A percentile compares a stretch with the other conserved stretches of the same genome.
Conservation (phyloP, 2,329 filamentous ascomycete species). For the Aureobasidium uvarum region DNA sequence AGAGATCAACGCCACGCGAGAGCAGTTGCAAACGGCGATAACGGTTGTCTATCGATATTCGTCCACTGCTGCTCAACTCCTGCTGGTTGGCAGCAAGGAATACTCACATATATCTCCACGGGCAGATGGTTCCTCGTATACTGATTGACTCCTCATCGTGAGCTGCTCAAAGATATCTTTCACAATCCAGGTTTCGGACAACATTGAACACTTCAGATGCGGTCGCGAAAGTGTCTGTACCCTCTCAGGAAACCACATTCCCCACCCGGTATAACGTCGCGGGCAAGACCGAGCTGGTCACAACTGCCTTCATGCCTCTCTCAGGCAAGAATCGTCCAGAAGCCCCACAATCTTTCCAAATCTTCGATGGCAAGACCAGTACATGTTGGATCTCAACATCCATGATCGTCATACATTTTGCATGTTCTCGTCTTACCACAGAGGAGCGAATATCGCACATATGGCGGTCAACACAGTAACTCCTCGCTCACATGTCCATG, state of each 20-base stretch:
- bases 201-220: background rate
- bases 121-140: background rate
- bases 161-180: background rate
- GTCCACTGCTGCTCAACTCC: background rate
- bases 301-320: background rate
- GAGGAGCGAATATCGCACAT: background rate
- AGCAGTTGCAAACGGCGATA: slow-evolving; percentile 9
- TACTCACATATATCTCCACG: background rate
- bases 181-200: background rate
- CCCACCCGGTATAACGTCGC: slow-evolving; percentile 8
- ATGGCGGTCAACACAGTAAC: background rate
- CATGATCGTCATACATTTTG: background rate
- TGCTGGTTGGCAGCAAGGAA: background rate
- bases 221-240: background rate
- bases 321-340: background rate
- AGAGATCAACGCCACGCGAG: slow-evolving; percentile 8
- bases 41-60: slow-evolving; percentile 24
- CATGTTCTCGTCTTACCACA: background rate
- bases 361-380: background rate
- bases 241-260: background rate
- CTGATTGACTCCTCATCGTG: background rate
- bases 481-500: background rate
- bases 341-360: background rate
- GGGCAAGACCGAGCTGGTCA: slow-evolving; percentile 13
- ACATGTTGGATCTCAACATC: background rate